Conservation (phyloP, 331 rosid species). For the Rhamnella rubrinervis region DNA sequence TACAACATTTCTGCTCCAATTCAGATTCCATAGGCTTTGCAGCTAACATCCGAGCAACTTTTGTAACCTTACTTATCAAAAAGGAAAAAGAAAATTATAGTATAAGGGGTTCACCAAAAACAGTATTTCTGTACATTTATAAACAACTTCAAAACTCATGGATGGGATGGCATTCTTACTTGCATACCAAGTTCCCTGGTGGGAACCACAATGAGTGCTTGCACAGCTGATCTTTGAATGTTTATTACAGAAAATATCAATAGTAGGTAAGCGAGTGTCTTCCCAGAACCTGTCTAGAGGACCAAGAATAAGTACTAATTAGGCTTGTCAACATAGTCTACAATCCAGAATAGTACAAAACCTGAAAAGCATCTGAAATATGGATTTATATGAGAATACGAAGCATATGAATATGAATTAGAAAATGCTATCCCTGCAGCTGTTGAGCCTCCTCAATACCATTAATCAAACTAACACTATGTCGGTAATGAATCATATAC, state of each 20-base stretch:
- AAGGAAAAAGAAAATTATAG: neutral
- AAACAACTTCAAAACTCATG: neutral
- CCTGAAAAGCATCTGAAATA: no score
- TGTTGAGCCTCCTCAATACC: no score
- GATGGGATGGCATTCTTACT: conserved; percentile 43
- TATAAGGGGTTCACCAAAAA: neutral
- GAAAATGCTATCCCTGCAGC: no score
- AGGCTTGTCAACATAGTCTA: neutral
- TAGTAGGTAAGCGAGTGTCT: conserved; percentile 84
- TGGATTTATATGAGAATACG: no score
- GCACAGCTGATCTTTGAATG: conserved; percentile 57
- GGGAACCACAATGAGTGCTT: conserved; percentile 82
- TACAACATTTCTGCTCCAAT: conserved; percentile 58
- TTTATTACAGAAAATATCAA: conserved; percentile 60
- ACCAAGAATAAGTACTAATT: conserved; percentile 22
- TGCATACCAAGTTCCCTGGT: conserved; percentile 97
- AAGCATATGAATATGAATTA: no score
- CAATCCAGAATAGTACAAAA: no score
- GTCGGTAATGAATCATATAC: no score
- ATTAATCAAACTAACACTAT: no score
- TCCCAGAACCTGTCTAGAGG: conserved; percentile 95
- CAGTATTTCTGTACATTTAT: neutral
- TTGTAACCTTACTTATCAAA: conserved; percentile 60
- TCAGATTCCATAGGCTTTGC: conserved; percentile 54
- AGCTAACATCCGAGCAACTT: conserved; percentile 80